phyloP scores from a whole-genome alignment of 1,139 yeast species.

The Yamadazyma dendronema region DNA sequence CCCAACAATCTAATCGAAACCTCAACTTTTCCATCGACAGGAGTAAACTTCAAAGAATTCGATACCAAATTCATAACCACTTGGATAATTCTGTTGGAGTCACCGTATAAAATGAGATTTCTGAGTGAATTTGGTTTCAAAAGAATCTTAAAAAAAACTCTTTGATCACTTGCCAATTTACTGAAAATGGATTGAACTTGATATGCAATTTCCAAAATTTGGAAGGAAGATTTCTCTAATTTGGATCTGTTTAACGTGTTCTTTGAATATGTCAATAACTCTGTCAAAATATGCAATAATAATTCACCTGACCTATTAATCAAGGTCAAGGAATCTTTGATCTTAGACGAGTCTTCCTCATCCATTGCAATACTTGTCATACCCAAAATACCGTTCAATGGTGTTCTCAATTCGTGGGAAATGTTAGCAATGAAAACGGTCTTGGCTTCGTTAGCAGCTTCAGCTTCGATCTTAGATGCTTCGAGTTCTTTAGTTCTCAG shows the following conservation, averaged over 20 bases:
- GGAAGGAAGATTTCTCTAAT: conserved; percentile 76
- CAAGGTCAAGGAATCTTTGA: conserved; percentile 65
- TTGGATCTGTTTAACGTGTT: conserved; percentile 87
- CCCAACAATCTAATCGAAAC: conserved; percentile 68
- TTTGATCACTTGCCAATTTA: conserved; percentile 76
- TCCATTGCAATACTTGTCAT: conserved; percentile 94
- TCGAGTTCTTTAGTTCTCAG: conserved; percentile 86
- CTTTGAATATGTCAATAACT: conserved; percentile 82
- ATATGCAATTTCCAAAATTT: conserved; percentile 69
- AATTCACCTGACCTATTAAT: conserved; percentile 88
- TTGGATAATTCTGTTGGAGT: conserved; percentile 82
- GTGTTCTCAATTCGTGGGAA: conserved; percentile 93
- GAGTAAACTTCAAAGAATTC: conserved; percentile 86
- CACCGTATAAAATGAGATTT: conserved; percentile 72
- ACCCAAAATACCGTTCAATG: conserved; percentile 92
- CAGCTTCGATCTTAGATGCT: conserved; percentile 86
- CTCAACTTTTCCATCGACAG: conserved; percentile 76
- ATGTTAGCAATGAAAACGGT: conserved; percentile 94
- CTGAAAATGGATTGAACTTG: conserved; percentile 87
- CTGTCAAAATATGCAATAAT: conserved; percentile 81
- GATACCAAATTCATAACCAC: conserved; percentile 85
- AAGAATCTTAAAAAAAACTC: conserved; percentile 59
- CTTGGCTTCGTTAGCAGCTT: conserved; percentile 91
- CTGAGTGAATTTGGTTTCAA: conserved; percentile 61
- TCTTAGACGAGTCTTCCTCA: conserved; percentile 64